phyloP scores from a whole-genome alignment of 768 basidiomycete genomes.

The Russula sp. region DNA sequence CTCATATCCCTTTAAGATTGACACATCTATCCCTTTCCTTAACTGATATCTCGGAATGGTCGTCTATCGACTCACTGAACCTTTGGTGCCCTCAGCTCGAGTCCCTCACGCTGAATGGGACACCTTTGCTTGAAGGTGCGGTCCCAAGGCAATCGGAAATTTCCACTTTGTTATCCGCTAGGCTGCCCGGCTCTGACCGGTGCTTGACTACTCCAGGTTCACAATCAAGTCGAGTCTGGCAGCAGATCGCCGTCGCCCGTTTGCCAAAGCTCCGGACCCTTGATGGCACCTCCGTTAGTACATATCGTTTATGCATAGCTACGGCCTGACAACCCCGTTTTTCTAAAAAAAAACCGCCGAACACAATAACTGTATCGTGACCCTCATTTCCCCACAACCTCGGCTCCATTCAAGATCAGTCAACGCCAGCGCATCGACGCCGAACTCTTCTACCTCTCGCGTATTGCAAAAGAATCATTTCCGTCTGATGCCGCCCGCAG shows the following conservation, averaged over 20 bases:
- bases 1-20: slow-evolving; percentile 34
- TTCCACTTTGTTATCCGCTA: neutral
- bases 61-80: slow-evolving; percentile 55
- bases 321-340: slow-evolving; percentile 3
- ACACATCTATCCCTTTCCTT: slow-evolving; percentile 58
- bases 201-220: slow-evolving; percentile 30
- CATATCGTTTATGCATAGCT: neutral
- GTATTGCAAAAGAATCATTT: slow-evolving; percentile 45
- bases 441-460: slow-evolving; percentile 77
- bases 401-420: slow-evolving; percentile 46
- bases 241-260: slow-evolving; percentile 61
- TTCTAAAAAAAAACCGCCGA: neutral
- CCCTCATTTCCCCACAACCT: neutral
- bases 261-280: slow-evolving; percentile 56
- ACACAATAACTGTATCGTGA: neutral
- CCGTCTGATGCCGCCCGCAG: slow-evolving; percentile 39
- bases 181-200: neutral
- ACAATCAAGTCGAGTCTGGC: slow-evolving; percentile 36
- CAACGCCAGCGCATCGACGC: slow-evolving; percentile 67
- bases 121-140: slow-evolving; percentile 57
- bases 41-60: slow-evolving; percentile 57
- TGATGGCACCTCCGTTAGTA: slow-evolving; percentile 58
- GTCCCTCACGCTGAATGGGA: slow-evolving; percentile 54
- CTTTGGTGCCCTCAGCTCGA: slow-evolving; percentile 65
- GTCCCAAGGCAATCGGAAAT: neutral